Base-by-base conservation (phyloP, 495 filamentous ascomycete species). In the Hypoxylon fragiforme region DNA sequence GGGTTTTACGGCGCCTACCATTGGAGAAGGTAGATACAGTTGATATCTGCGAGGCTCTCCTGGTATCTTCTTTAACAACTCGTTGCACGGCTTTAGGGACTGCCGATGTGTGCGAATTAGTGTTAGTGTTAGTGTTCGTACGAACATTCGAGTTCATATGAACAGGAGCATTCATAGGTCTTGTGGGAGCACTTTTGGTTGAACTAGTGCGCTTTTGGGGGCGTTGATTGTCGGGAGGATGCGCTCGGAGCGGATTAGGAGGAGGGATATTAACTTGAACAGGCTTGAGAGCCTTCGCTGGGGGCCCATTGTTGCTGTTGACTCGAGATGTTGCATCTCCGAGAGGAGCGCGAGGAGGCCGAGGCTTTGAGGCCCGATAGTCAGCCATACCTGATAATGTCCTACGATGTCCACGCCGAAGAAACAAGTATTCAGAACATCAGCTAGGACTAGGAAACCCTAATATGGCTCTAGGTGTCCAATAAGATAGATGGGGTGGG, bases 21-120 rank as follows among this genome's bases (percentile, higher is more conserved):
- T 77, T 64, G 9, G 7, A 3, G 85, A 86, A 2, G 79, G 66
- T 42, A 74, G 80, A 13, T 83, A 85, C 0, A 88, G 77, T 85
- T 0, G 90, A 92, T 12, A 88, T 74, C 37, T 87, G 81, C 0
- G 91, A 94, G 54, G 85, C 80, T 26, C 90, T 81, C 18, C 88
- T 86, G 4, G 79, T 75, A 15, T 81, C 76, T 11, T 64, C 65
- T 31, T 73, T 70, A 7, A 77, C 67, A 6, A 85, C 81, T n/a
- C 76, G 77, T 0, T 73, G 70, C 7, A 77, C 68, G 7, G 85
- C 81, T n/a, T 76, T 77, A 0, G 71, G 71, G 21, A 80, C 68
- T 5, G 77, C 76, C 4, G 83, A 81, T 0, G 21, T 18, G 6
- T 22, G 49, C 26, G 11, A 20, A 22, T 20, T 24, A 8, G 36